A percentile compares a stretch with the other conserved stretches of the same genome.
Evolutionary conservation across 352 stramenopile species (phyloP).

Genomic region (Pythium coloratum): DNA sequence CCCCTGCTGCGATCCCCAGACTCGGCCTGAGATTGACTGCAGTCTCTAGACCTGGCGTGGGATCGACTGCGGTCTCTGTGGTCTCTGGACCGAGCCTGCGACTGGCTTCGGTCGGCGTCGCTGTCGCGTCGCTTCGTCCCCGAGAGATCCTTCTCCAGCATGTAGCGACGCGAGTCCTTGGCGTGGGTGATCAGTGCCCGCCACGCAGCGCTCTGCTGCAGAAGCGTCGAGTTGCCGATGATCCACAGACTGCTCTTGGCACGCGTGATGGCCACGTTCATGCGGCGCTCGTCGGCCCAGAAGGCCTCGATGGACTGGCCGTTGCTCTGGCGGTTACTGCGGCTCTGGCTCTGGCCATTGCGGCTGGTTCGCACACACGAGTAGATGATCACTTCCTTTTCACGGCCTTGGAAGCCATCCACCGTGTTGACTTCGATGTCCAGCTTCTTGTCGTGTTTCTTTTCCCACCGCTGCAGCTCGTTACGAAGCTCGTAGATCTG

Average conservation of each 20-base stretch:
- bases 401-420: constrained; percentile 97
- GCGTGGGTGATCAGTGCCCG: constrained; percentile 62
- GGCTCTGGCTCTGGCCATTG: constrained; percentile 53
- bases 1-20: neutral
- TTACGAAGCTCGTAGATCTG: constrained; percentile 92
- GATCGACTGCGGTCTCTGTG: neutral
- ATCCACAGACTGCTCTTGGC: constrained; percentile 94
- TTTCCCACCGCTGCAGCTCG: constrained; percentile 64
- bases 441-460: constrained; percentile 41
- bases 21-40: neutral
- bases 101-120: neutral
- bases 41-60: neutral
- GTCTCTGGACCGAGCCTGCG: constrained; percentile 3
- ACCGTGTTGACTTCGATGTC: constrained; percentile 93
- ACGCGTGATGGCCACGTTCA: constrained; percentile 99
- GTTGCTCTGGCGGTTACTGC: constrained; percentile 37
- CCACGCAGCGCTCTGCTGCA: constrained; percentile 72
- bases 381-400: constrained; percentile 98
- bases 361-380: constrained; percentile 95
- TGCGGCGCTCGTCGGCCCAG: constrained; percentile 95
- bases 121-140: neutral
- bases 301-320: constrained; percentile 77
- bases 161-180: constrained; percentile 52
- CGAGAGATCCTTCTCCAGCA: constrained; percentile 32
- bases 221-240: constrained; percentile 70